Conservation (phyloP, 2,329 filamentous ascomycete species). For the Penicillium brasilianum region DNA sequence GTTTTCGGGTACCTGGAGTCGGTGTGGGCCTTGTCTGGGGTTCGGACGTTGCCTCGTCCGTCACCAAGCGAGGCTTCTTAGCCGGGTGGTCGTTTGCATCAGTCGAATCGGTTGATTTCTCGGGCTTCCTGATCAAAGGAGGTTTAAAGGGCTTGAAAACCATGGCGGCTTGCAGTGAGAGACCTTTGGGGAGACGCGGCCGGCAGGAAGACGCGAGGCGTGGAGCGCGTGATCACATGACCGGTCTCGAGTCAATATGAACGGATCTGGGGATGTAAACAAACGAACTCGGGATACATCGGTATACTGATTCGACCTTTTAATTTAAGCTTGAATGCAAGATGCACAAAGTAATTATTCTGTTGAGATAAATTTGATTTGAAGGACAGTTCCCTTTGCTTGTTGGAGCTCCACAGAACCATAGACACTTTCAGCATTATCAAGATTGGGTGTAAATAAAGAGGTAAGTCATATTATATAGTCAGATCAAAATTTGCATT, state of each 20-base stretch:
- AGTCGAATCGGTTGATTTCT: neutral
- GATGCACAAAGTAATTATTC: neutral
- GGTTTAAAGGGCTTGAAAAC: constrained; percentile 54
- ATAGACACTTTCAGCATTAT: constrained; percentile 12
- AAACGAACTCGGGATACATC: neutral
- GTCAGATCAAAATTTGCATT: constrained; percentile 19
- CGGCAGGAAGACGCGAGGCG: constrained; percentile 21
- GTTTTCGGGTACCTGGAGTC: constrained; percentile 32
- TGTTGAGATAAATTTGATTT: neutral
- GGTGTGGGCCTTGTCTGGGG: constrained; percentile 16
- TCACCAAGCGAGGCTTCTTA: constrained; percentile 46
- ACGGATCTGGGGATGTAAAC: neutral
- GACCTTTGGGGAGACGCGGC: constrained; percentile 4
- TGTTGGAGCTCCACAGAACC: constrained; percentile 12
- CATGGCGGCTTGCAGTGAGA: constrained; percentile 35
- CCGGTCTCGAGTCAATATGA: neutral
- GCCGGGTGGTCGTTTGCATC: constrained; percentile 29
- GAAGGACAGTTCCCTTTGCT: constrained; percentile 14
- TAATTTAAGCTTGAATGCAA: neutral
- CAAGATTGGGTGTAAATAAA: constrained; percentile 18
- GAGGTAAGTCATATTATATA: constrained; percentile 20
- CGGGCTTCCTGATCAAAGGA: constrained; percentile 47
- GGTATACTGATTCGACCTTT: too few species aligned
- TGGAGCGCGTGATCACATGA: constrained; percentile 33
- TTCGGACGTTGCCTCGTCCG: constrained; percentile 23